A percentile compares a stretch with the other conserved stretches of the same genome.
phyloP scores from a whole-genome alignment of 345 rosid genomes.

The Gossypium herbaceum region DNA sequence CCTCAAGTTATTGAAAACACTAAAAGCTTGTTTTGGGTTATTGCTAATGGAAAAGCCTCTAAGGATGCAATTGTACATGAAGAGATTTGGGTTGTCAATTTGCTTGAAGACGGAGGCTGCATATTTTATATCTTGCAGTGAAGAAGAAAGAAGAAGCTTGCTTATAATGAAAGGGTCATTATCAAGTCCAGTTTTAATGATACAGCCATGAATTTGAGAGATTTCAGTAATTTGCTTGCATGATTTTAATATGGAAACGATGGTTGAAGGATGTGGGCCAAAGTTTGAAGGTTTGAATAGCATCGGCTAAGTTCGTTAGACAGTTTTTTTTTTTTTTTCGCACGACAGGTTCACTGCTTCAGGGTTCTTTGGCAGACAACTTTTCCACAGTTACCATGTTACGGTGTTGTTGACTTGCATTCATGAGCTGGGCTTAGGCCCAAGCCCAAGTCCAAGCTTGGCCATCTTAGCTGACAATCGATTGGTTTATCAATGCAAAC shows the following conservation, averaged over 20 bases:
- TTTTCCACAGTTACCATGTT: not conserved
- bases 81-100: constrained; percentile 45
- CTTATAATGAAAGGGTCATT: constrained; percentile 45
- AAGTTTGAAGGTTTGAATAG: constrained; percentile 13
- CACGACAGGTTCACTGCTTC: no score
- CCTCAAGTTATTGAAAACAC: constrained; percentile 51
- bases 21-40: constrained; percentile 43
- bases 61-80: constrained; percentile 57
- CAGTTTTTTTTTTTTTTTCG: not conserved
- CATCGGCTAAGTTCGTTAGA: constrained; percentile 29
- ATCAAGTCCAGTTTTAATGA: constrained; percentile 53
- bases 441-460: no score
- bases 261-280: constrained; percentile 16
- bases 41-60: constrained; percentile 49
- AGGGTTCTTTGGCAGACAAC: not conserved
- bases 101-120: constrained; percentile 52
- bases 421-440: no score
- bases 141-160: constrained; percentile 62
- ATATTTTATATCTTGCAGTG: constrained; percentile 39
- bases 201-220: constrained; percentile 50
- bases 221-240: constrained; percentile 34
- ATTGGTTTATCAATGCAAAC: no score
- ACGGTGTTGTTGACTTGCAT: no score
- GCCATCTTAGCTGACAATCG: no score
- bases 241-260: constrained; percentile 30